phyloP scores from a whole-genome alignment of 2,329 filamentous ascomycete genomes.

The Verticillium isaacii region DNA sequence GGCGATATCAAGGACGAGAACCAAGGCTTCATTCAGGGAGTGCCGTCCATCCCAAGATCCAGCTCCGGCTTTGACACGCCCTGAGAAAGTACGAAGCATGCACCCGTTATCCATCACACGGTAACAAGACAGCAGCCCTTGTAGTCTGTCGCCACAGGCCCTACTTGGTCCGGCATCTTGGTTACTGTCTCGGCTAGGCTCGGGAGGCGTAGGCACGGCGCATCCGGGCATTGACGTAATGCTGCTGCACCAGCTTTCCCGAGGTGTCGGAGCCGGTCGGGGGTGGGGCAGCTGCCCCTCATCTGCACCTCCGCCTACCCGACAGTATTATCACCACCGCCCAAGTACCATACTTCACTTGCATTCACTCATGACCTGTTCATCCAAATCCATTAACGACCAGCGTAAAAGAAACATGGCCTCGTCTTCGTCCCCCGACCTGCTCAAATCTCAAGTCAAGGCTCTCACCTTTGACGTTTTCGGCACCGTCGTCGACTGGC shows the following conservation, averaged over 20 bases:
- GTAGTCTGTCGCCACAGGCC: not conserved
- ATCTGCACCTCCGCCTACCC: not conserved
- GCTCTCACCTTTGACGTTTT: conserved; percentile 73
- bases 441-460: conserved; percentile 30
- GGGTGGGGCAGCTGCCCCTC: not conserved
- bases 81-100: too few species aligned
- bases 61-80: too few species aligned
- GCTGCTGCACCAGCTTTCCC: not conserved
- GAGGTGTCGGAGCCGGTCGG: not conserved
- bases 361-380: not conserved
- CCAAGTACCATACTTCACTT: not conserved
- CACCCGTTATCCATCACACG: too few species aligned
- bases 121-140: not conserved
- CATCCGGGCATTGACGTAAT: not conserved
- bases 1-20: too few species aligned
- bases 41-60: too few species aligned
- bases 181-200: not conserved
- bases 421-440: conserved; percentile 1
- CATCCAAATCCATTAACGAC: too few species aligned
- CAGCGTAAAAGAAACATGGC: conserved; percentile 16
- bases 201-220: not conserved
- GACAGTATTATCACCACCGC: not conserved
- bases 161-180: not conserved
- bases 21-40: too few species aligned
- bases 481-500: conserved; percentile 78